Evolutionary conservation across 306 rosid genomes (phyloP).

Genomic region (Rosa lucieae): DNA sequence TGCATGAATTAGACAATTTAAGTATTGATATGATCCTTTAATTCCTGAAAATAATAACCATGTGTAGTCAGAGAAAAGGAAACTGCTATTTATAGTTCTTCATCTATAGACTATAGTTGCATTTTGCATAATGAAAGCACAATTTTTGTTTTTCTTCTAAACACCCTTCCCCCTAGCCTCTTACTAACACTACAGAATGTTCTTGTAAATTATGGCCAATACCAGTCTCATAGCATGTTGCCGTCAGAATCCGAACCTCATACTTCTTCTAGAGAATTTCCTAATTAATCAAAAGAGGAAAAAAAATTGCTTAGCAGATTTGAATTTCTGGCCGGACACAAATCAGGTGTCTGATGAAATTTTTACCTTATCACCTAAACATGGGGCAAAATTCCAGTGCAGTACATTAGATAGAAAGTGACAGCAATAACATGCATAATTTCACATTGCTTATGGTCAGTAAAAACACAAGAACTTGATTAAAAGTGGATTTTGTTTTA

Average conservation of each 20-base stretch:
- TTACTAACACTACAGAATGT: not conserved
- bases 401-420: not conserved
- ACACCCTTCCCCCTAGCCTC: no score
- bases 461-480: not conserved
- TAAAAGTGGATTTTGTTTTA: slow-evolving; percentile 1
- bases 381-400: not conserved
- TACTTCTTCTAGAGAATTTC: not conserved
- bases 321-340: not conserved
- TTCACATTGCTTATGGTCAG: not conserved
- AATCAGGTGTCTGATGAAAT: not conserved
- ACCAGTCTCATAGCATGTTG: not conserved
- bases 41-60: not conserved
- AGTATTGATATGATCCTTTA: not conserved
- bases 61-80: not conserved
- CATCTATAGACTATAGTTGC: not conserved
- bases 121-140: no score
- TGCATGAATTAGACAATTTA: not conserved
- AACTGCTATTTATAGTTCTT: not conserved
- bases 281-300: not conserved
- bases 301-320: not conserved
- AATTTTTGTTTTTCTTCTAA: no score
- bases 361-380: not conserved
- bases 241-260: not conserved
- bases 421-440: not conserved
- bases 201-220: not conserved